Evolutionary conservation across 2,329 filamentous ascomycete species (phyloP).

Genomic region (Penicillium sp.): DNA sequence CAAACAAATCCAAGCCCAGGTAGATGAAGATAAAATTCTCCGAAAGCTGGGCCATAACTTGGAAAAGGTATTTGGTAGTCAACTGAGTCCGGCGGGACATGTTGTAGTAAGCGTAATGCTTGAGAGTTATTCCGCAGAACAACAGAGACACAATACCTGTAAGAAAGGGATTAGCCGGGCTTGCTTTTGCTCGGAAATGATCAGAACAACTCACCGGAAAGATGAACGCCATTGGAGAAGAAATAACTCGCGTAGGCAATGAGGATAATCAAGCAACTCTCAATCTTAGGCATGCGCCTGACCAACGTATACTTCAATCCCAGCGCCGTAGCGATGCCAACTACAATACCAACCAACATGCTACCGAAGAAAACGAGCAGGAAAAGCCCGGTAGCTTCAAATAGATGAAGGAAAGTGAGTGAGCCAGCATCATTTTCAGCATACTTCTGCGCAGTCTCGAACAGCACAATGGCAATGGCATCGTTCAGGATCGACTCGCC

Average conservation of each 20-base stretch:
- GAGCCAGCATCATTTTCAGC: conserved; percentile 68
- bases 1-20: conserved; percentile 89
- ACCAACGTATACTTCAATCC: conserved; percentile 93
- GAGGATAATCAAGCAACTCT: conserved; percentile 89
- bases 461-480: conserved; percentile 96
- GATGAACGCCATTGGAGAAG: conserved; percentile 90
- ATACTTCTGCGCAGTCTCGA: conserved; percentile 95
- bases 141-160: conserved; percentile 92
- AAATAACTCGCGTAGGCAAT: conserved; percentile 97
- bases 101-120: conserved; percentile 99
- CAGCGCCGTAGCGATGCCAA: conserved; percentile 83
- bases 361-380: conserved; percentile 95
- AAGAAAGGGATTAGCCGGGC: conserved; percentile 13
- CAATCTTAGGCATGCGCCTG: conserved; percentile 88
- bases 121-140: conserved; percentile 96
- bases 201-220: conserved; percentile 70
- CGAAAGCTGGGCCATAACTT: conserved; percentile 87
- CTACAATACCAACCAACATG: conserved; percentile 79
- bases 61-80: conserved; percentile 96
- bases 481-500: conserved; percentile 98
- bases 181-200: not conserved
- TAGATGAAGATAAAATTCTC: conserved; percentile 99
- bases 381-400: conserved; percentile 92
- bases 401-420: conserved; percentile 75
- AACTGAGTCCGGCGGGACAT: conserved; percentile 98